These are phyloP conservation scores for Jatropha multifida DNA, from an alignment of 441 rosid species.

Conservation along the genomic window DNA sequence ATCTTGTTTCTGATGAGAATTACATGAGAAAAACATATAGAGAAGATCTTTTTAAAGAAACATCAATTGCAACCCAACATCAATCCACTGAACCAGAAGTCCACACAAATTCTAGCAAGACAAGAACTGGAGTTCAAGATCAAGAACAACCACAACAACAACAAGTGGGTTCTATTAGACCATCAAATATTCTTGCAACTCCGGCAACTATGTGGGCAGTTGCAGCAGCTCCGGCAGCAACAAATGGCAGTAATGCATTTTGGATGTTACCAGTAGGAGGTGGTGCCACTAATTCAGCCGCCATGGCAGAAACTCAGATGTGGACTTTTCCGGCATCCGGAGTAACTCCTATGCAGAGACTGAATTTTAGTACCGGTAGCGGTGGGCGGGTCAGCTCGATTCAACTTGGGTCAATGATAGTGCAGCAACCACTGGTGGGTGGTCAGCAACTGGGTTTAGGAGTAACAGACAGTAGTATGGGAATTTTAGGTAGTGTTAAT, in stretches of 20 bases:
- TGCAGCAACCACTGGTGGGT: constrained; percentile 41
- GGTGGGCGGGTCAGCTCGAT: constrained; percentile 46
- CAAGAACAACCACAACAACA: constrained; percentile 29
- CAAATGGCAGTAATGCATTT: constrained; percentile 63
- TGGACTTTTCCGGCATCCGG: constrained; percentile 62
- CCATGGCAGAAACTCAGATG: constrained; percentile 53
- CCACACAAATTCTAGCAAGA: constrained; percentile 26
- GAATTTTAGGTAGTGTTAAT: constrained; percentile 33
- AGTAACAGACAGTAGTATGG: constrained; percentile 48
- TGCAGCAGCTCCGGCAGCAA: constrained; percentile 43
- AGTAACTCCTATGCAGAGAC: constrained; percentile 24
- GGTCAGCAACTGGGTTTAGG: constrained; percentile 63
- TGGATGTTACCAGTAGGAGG: constrained; percentile 80
- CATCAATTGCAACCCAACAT: constrained; percentile 21
- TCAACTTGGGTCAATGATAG: constrained; percentile 69
- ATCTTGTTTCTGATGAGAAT: constrained; percentile 44
- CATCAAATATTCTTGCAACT: constrained; percentile 40
- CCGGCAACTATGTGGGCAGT: constrained; percentile 81
- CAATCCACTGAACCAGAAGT: constrained; percentile 27
- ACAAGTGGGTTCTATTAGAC: constrained; percentile 30
- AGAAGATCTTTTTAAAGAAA: constrained; percentile 70
- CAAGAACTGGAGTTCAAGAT: constrained; percentile 41
- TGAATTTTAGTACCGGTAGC: constrained; percentile 37
- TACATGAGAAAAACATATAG: constrained; percentile 45
- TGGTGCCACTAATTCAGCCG: constrained; percentile 29